These are phyloP conservation scores for Malbranchea cinnamomea DNA, from an alignment of 2,329 filamentous ascomycete species.

Conservation along the genomic window DNA sequence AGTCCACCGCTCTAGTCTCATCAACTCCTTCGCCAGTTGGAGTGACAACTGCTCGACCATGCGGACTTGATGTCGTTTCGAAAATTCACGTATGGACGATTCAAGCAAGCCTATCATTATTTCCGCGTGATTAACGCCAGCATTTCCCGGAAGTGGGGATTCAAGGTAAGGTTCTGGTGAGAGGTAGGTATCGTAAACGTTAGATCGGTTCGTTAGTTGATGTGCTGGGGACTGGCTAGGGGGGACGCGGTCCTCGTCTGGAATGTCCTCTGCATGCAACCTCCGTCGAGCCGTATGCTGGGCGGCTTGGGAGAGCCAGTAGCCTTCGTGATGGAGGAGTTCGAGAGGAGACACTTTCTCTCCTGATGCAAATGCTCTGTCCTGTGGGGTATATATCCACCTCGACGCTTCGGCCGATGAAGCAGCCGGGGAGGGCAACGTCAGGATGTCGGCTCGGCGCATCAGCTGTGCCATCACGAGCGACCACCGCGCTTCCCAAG, in stretches of 20 bases:
- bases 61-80: slow-evolving; percentile 36
- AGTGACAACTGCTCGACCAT: slow-evolving; percentile 40
- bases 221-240: slow-evolving; percentile 42
- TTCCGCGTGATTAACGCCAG: slow-evolving; percentile 36
- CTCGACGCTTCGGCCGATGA: background rate
- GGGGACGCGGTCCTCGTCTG: slow-evolving; percentile 42
- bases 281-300: slow-evolving; percentile 37
- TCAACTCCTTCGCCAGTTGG: slow-evolving; percentile 40
- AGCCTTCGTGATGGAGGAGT: slow-evolving; percentile 45
- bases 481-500: slow-evolving; percentile 72
- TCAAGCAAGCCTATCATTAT: slow-evolving; percentile 36
- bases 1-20: slow-evolving; percentile 34
- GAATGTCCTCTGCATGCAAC: slow-evolving; percentile 38
- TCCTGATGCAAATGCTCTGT: slow-evolving; percentile 34
- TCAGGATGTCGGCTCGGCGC: slow-evolving; percentile 36
- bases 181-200: slow-evolving; percentile 45
- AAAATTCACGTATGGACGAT: slow-evolving; percentile 36
- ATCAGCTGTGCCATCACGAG: slow-evolving; percentile 47
- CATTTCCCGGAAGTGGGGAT: slow-evolving; percentile 27
- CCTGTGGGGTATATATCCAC: slow-evolving; percentile 32
- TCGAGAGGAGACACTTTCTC: slow-evolving; percentile 44
- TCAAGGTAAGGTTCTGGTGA: slow-evolving; percentile 45
- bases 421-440: slow-evolving; percentile 16
- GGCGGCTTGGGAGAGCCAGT: slow-evolving; percentile 42
- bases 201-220: slow-evolving; percentile 37